Evolutionary conservation across 768 basidiomycete genomes (phyloP).

Genomic region (Phlegmacium glaucopus): DNA sequence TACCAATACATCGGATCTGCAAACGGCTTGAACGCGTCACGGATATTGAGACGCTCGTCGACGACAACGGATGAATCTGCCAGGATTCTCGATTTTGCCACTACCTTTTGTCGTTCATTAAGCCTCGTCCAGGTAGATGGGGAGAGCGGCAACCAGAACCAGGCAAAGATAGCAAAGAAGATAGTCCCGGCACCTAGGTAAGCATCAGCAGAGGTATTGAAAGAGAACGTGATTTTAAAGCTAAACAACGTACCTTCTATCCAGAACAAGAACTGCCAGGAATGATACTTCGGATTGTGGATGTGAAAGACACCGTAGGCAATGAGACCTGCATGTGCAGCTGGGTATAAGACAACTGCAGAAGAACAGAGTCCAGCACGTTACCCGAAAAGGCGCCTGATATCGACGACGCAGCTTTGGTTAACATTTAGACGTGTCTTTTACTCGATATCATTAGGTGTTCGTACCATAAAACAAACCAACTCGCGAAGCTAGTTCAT

Average conservation of each 20-base stretch:
- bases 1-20: slow-evolving; percentile 43
- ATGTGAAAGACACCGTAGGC: slow-evolving; percentile 54
- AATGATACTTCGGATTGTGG: slow-evolving; percentile 34
- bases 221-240: neutral
- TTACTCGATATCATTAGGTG: neutral
- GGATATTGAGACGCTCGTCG: slow-evolving; percentile 37
- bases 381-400: slow-evolving; percentile 45
- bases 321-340: slow-evolving; percentile 32
- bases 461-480: slow-evolving; percentile 44
- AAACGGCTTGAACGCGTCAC: slow-evolving; percentile 43
- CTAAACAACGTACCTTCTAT: slow-evolving; percentile 38
- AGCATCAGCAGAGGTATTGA: neutral
- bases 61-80: slow-evolving; percentile 42
- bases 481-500: slow-evolving; percentile 48
- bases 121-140: slow-evolving; percentile 39
- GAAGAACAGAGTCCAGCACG: neutral
- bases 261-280: slow-evolving; percentile 53
- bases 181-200: slow-evolving; percentile 36
- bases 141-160: slow-evolving; percentile 43
- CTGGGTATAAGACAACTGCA: neutral
- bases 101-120: slow-evolving; percentile 34
- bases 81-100: slow-evolving; percentile 41
- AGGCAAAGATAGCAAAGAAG: slow-evolving; percentile 41
- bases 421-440: neutral
- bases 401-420: slow-evolving; percentile 39